Conservation (phyloP, 192 early-diverging fungal genomes). For the Gryganskiella cystojenkinii region DNA sequence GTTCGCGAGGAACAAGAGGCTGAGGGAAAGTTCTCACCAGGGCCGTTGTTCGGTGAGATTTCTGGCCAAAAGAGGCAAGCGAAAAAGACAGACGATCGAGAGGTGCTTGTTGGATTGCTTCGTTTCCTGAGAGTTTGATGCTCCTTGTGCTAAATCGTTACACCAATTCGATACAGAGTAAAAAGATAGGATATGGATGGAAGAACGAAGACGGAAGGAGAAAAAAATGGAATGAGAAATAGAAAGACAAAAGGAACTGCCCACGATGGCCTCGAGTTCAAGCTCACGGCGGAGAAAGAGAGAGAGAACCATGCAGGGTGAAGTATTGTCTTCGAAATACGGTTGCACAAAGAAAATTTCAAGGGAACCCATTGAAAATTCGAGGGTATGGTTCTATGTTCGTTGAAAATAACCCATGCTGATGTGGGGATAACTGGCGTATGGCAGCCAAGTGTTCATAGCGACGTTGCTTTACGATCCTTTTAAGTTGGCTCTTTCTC, state of each 20-base stretch:
- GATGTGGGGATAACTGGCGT: too few species aligned
- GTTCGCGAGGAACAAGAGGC: constrained; percentile 4
- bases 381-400: too few species aligned
- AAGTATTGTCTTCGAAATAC: too few species aligned
- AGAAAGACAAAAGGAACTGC: constrained; percentile 9
- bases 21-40: constrained; percentile 1
- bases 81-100: constrained; percentile 2
- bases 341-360: too few species aligned
- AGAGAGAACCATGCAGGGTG: too few species aligned
- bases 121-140: constrained; percentile 8
- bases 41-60: constrained; percentile 5
- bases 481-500: too few species aligned
- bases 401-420: too few species aligned
- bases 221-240: constrained; percentile 5
- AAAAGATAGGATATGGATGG: constrained; percentile 8
- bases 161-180: background rate
- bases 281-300: too few species aligned
- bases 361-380: too few species aligned
- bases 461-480: too few species aligned
- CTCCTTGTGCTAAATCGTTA: constrained; percentile 8
- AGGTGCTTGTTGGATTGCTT: background rate
- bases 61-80: background rate
- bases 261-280: too few species aligned
- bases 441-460: too few species aligned
- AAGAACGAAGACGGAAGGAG: background rate